Percentiles rank a stretch among this genome's conserved stretches.
These are phyloP conservation scores for Malus hybrid DNA, from an alignment of 331 rosid genomes.

Conservation along the genomic window DNA sequence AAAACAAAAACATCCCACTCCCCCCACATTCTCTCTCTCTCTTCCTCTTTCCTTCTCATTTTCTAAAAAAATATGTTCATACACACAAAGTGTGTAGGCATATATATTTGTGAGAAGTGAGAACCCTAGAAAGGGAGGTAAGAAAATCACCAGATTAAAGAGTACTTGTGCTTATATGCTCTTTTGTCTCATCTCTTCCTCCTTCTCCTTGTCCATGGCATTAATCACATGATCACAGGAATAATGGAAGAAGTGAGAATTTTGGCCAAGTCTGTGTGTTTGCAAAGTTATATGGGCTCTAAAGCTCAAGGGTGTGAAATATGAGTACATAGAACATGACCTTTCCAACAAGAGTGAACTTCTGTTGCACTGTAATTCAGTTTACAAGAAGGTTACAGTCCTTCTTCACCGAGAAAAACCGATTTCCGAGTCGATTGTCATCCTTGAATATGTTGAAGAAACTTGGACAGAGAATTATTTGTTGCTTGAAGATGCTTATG, in stretches of 20 bases:
- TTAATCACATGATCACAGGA: no score
- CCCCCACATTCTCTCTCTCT: no score
- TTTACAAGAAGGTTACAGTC: conserved; percentile 24
- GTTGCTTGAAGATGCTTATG: conserved; percentile 23
- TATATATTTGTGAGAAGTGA: no score
- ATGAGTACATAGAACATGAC: neutral
- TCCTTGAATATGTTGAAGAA: conserved; percentile 33
- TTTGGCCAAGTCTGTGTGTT: no score
- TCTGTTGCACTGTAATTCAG: conserved; percentile 24
- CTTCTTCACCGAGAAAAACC: conserved; percentile 26
- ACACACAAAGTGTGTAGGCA: no score
- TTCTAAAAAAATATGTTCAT: no score
- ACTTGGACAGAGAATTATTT: conserved; percentile 26
- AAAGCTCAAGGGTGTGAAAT: no score
- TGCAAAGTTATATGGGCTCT: no score
- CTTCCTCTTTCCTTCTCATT: no score
- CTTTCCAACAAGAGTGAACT: conserved; percentile 21
- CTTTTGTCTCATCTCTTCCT: neutral
- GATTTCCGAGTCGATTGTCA: conserved; percentile 15
- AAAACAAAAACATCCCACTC: no score
- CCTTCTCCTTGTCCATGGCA: no score
- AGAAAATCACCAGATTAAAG: conserved; percentile 31
- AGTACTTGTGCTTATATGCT: neutral
- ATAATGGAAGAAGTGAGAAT: no score
- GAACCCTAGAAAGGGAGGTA: conserved; percentile 18